A percentile compares a stretch with the other conserved stretches of the same genome.
Evolutionary conservation across 768 basidiomycete genomes (phyloP).

Genomic region (Russula sp.): DNA sequence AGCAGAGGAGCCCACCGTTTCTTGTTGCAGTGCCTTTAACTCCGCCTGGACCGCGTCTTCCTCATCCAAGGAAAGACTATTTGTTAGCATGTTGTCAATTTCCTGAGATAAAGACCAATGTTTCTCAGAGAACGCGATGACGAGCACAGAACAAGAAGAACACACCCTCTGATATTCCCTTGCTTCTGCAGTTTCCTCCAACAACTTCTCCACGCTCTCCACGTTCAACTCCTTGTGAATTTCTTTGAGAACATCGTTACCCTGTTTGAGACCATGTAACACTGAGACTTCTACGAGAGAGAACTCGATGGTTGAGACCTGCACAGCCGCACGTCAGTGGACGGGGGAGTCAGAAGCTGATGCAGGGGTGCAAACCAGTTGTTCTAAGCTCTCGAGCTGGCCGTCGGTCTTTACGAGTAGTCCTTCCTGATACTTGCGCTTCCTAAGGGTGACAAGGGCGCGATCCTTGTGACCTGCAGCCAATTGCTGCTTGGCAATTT

Average conservation of each 20-base stretch:
- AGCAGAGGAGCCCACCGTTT: slow-evolving; percentile 41
- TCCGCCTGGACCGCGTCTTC: slow-evolving; percentile 92
- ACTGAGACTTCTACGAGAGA: slow-evolving; percentile 91
- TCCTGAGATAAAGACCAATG: slow-evolving; percentile 49
- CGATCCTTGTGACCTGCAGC: slow-evolving; percentile 78
- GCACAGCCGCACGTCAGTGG: not conserved
- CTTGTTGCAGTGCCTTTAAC: slow-evolving; percentile 59
- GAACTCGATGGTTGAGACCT: slow-evolving; percentile 98
- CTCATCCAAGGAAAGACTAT: slow-evolving; percentile 77
- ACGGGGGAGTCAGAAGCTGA: not conserved
- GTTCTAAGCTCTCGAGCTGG: slow-evolving; percentile 84
- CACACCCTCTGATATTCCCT: slow-evolving; percentile 83
- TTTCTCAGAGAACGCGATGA: not conserved
- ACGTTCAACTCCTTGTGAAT: slow-evolving; percentile 92
- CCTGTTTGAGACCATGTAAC: slow-evolving; percentile 86
- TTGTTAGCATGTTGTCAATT: slow-evolving; percentile 81
- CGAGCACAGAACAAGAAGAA: not conserved
- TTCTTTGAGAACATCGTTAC: slow-evolving; percentile 88
- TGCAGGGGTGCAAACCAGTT: slow-evolving; percentile 53
- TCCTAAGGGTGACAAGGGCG: slow-evolving; percentile 80
- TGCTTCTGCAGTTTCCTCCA: slow-evolving; percentile 91
- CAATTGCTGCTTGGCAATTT: slow-evolving; percentile 82
- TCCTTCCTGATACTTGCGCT: slow-evolving; percentile 90
- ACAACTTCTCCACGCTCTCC: slow-evolving; percentile 87
- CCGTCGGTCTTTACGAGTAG: slow-evolving; percentile 82